Percentiles rank a stretch among this genome's conserved stretches.
Evolutionary conservation across 2,329 filamentous ascomycete genomes (phyloP).

Genomic region (Alternaria viburni): DNA sequence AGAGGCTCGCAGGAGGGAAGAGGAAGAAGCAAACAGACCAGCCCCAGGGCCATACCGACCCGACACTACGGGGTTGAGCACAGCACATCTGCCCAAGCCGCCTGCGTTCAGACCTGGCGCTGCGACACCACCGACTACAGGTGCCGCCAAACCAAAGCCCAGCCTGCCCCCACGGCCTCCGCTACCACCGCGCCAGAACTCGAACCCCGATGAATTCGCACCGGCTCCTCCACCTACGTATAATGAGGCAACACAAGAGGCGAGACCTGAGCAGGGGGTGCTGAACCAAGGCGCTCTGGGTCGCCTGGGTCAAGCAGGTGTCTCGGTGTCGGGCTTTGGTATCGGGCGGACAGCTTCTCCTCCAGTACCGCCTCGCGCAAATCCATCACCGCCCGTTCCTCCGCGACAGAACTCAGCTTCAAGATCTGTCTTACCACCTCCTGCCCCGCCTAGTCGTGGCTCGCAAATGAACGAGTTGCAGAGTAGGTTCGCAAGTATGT

Average conservation of each 20-base stretch:
- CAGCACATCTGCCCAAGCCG: constrained; percentile 72
- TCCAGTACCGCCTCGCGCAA: constrained; percentile 46
- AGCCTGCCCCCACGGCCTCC: constrained; percentile 72
- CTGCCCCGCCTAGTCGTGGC: constrained; percentile 26
- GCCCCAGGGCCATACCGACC: constrained; percentile 70
- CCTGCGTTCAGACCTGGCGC: constrained; percentile 61
- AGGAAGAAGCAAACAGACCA: constrained; percentile 42
- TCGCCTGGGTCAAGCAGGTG: constrained; percentile 73
- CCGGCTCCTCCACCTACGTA: constrained; percentile 58
- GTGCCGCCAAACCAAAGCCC: constrained; percentile 56
- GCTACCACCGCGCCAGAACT: constrained; percentile 72
- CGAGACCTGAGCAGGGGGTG: constrained; percentile 44
- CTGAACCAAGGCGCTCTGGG: constrained; percentile 67
- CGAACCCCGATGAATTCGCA: constrained; percentile 55
- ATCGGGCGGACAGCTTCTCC: constrained; percentile 63
- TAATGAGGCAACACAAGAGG: constrained; percentile 47
- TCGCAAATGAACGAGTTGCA: constrained; percentile 70
- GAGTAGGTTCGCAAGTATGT: constrained; percentile 63
- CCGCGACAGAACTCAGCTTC: constrained; percentile 29
- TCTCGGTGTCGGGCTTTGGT: constrained; percentile 78
- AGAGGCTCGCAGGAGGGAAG: constrained; percentile 44
- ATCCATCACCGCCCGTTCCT: constrained; percentile 35
- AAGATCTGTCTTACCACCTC: constrained; percentile 23
- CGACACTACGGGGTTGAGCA: constrained; percentile 74
- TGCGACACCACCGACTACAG: constrained; percentile 30